These are phyloP conservation scores for Aureobasidium subglaciale DNA, from an alignment of 2,329 filamentous ascomycete genomes.

Conservation along the genomic window DNA sequence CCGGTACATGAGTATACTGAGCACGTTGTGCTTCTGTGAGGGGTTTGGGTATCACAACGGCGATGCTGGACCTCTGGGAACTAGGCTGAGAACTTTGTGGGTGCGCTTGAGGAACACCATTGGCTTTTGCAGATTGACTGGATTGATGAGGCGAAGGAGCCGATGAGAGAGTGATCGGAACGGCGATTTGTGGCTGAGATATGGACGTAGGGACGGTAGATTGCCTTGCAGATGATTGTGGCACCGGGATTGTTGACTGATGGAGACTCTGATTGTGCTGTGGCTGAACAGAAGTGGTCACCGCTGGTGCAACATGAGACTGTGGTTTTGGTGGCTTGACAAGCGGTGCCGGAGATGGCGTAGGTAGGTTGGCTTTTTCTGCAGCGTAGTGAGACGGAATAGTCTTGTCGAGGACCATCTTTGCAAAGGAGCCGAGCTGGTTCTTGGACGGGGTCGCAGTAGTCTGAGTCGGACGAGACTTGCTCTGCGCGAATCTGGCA, in stretches of 20 bases:
- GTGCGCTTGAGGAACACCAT: neutral
- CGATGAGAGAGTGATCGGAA: neutral
- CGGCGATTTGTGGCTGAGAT: neutral
- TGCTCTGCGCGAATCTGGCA: slow-evolving; percentile 1
- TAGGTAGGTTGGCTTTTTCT: neutral
- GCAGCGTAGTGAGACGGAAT: slow-evolving; percentile 3
- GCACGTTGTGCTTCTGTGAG: slow-evolving; percentile 28
- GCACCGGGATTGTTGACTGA: neutral
- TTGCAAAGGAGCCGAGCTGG: slow-evolving; percentile 47
- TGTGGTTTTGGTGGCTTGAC: neutral
- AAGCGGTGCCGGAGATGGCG: neutral
- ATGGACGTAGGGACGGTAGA: neutral
- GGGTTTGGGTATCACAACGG: slow-evolving; percentile 21
- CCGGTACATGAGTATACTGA: slow-evolving; percentile 21
- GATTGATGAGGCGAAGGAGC: neutral
- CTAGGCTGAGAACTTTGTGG: neutral
- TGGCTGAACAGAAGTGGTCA: neutral
- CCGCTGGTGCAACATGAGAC: neutral
- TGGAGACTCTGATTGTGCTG: neutral
- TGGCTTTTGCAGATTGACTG: neutral
- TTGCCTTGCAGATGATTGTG: neutral
- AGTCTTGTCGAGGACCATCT: slow-evolving; percentile 43
- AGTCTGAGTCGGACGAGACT: neutral
- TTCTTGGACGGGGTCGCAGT: slow-evolving; percentile 13
- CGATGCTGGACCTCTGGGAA: neutral